Percentiles rank a stretch among this genome's conserved stretches.
Conservation (phyloP, 2,329 filamentous ascomycete genomes). For the Juglanconis oblonga region DNA sequence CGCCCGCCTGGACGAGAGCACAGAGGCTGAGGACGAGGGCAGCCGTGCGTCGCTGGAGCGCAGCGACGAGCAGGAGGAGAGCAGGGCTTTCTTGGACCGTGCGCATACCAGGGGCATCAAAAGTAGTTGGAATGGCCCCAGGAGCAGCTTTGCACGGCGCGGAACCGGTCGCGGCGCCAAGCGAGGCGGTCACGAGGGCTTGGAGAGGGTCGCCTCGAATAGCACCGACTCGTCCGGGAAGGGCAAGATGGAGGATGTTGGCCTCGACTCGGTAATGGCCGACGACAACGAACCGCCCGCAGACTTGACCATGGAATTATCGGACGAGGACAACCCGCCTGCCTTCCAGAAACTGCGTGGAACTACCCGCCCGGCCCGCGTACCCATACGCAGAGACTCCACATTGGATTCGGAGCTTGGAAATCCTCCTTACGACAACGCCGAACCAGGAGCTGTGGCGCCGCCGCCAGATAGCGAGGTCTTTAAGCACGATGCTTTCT, state of each 20-base stretch:
- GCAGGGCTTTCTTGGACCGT: constrained; percentile 43
- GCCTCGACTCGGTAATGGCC: constrained; percentile 66
- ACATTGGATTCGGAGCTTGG: constrained; percentile 48
- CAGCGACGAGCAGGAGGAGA: constrained; percentile 48
- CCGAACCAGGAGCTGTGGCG: constrained; percentile 36
- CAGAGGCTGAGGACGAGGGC: constrained; percentile 74
- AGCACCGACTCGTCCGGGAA: constrained; percentile 34
- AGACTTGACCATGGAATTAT: constrained; percentile 55
- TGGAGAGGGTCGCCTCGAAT: constrained; percentile 36
- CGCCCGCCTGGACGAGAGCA: constrained; percentile 79
- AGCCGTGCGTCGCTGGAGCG: constrained; percentile 54
- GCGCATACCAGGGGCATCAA: constrained; percentile 52
- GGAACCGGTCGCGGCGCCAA: constrained; percentile 22
- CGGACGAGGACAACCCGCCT: constrained; percentile 52
- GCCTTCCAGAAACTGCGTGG: constrained; percentile 60
- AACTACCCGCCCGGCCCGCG: constrained; percentile 34
- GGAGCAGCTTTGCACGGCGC: constrained; percentile 35
- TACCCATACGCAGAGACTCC: constrained; percentile 39
- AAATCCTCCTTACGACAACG: constrained; percentile 24
- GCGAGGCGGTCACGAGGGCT: constrained; percentile 36
- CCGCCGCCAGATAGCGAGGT: constrained; percentile 57
- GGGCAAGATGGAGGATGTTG: constrained; percentile 81
- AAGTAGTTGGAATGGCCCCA: constrained; percentile 62
- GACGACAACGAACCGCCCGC: constrained; percentile 58
- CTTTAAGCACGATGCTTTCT: constrained; percentile 85